Percentiles rank a stretch among this genome's conserved stretches.
phyloP scores from a whole-genome alignment of 129 eudicot genomes.

The Chrysanthemum makinoi region DNA sequence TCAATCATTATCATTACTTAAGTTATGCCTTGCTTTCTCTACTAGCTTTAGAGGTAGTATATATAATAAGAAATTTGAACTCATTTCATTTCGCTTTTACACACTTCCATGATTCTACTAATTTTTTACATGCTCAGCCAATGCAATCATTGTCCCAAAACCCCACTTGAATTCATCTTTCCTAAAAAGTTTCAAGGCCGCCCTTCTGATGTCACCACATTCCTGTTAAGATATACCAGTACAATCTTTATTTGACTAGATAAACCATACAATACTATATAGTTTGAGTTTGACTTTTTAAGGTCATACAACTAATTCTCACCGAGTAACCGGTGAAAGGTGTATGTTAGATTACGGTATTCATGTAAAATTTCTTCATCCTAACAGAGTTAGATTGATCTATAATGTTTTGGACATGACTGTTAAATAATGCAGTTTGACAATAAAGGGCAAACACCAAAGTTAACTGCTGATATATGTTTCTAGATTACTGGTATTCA shows the following conservation, averaged over 20 bases:
- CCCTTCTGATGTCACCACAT: constrained; percentile 85
- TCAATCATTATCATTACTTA: no score
- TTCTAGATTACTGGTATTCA: constrained; percentile 58
- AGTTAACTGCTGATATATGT: not conserved
- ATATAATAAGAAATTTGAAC: no score
- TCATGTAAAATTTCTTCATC: not conserved
- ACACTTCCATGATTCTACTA: no score
- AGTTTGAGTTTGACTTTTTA: not conserved
- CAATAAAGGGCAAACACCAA: not conserved
- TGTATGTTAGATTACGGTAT: not conserved
- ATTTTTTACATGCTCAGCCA: no score
- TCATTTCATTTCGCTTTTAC: no score
- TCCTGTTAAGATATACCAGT: constrained; percentile 46
- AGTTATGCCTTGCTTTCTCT: no score
- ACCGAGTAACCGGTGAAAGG: not conserved
- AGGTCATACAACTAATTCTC: not conserved
- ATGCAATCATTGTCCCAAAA: no score
- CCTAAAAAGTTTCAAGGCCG: constrained; percentile 60
- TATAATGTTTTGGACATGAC: not conserved
- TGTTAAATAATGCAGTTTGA: not conserved
- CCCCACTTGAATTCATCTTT: constrained; percentile 66
- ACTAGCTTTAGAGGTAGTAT: no score
- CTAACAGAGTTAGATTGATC: not conserved
- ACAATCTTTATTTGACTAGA: not conserved
- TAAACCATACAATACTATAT: no score